Conservation (phyloP, 257 asterid genomes). For the Lithospermum erythrorhizon region DNA sequence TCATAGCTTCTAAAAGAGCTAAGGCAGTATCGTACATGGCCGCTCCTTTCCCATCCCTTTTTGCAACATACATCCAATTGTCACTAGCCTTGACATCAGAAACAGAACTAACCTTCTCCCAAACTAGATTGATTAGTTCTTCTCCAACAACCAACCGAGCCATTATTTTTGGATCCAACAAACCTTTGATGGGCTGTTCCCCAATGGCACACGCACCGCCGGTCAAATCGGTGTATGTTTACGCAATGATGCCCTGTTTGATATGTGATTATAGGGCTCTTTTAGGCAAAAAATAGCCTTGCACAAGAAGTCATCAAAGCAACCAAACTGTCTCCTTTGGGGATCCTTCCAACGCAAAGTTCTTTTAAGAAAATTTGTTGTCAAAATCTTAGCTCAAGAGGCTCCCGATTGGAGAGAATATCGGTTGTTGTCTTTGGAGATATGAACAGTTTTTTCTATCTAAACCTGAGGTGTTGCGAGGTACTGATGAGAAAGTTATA, state of each 20-base stretch:
- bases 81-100: conserved; percentile 89
- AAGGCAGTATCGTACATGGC: conserved; percentile 89
- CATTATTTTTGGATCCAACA: conserved; percentile 82
- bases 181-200: conserved; percentile 87
- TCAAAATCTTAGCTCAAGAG: conserved; percentile 12
- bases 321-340: conserved; percentile 40
- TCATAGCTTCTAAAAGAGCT: conserved; percentile 91
- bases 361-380: conserved; percentile 16
- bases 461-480: conserved; percentile 8
- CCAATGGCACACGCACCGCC: conserved; percentile 94
- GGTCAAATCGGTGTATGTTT: conserved; percentile 56
- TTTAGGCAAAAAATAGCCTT: conserved; percentile 34
- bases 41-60: conserved; percentile 90
- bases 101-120: conserved; percentile 83
- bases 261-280: conserved; percentile 41
- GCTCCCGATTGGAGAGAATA: conserved; percentile 14
- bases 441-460: conserved; percentile 20
- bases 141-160: conserved; percentile 88
- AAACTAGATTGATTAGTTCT: conserved; percentile 81
- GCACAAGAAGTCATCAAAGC: conserved; percentile 31
- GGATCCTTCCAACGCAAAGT: conserved; percentile 23
- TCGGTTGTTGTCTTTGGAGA: conserved; percentile 44
- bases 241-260: too few species aligned
- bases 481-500: conserved; percentile 25
- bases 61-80: conserved; percentile 99